A percentile compares a stretch with the other conserved stretches of the same genome.
Conservation (phyloP, 371 early-diverging fungal species). For the Mycotypha africana region DNA sequence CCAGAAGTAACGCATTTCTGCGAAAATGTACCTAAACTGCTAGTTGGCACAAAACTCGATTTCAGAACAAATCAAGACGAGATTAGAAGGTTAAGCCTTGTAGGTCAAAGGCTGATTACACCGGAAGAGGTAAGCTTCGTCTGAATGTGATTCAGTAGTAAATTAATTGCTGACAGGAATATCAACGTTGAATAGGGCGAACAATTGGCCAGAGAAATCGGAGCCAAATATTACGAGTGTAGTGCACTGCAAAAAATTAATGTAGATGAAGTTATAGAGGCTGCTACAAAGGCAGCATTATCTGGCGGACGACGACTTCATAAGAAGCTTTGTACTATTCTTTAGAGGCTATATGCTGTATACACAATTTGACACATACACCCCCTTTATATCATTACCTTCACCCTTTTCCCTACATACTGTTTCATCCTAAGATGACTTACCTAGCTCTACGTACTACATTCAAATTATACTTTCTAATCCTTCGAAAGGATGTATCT, state of each 20-base stretch:
- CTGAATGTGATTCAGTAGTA: no score
- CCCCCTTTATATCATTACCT: no score
- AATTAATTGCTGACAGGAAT: no score
- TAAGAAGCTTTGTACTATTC: conserved; percentile 31
- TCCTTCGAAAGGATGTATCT: no score
- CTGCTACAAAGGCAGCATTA: conserved; percentile 42
- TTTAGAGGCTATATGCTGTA: conserved; percentile 9
- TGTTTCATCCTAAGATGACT: no score
- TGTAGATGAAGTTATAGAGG: conserved; percentile 42
- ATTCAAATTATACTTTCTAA: no score
- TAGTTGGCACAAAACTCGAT: conserved; percentile 78
- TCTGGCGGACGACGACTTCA: conserved; percentile 36
- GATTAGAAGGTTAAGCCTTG: conserved; percentile 11
- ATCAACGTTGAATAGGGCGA: conserved; percentile 44
- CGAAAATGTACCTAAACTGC: conserved; percentile 77
- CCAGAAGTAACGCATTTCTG: conserved; percentile 85
- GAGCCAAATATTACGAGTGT: conserved; percentile 47
- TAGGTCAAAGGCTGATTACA: conserved; percentile 17
- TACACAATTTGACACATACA: background rate
- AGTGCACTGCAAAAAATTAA: conserved; percentile 40
- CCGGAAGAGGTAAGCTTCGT: conserved; percentile 17
- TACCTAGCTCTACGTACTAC: no score
- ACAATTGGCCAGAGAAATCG: conserved; percentile 40
- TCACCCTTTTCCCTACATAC: no score
- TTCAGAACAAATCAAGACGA: conserved; percentile 18